phyloP scores from a whole-genome alignment of 1,139 yeast genomes.

The Candida labiduridarum region DNA sequence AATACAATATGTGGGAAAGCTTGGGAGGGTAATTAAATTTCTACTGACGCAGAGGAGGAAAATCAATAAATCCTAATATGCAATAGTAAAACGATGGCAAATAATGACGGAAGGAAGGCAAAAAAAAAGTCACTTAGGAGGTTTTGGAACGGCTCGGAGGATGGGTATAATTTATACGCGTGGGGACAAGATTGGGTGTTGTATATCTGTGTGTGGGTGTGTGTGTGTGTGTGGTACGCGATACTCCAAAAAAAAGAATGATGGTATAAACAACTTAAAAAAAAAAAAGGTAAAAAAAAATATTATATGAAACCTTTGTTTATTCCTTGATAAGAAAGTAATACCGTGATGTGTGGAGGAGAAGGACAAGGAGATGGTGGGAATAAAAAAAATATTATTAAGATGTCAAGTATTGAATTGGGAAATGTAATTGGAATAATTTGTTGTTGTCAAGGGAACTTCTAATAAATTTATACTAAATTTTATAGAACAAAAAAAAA shows the following conservation, averaged over 20 bases:
- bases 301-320: neutral
- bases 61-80: neutral
- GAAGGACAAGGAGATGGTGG: neutral
- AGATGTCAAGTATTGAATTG: constrained; percentile 5
- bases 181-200: neutral
- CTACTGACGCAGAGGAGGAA: neutral
- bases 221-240: neutral
- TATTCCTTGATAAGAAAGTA: constrained; percentile 1
- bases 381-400: neutral
- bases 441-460: constrained; percentile 8
- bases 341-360: neutral
- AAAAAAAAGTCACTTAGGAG: neutral
- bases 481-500: neutral
- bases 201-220: no score
- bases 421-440: constrained; percentile 6
- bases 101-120: neutral
- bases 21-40: neutral
- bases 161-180: neutral
- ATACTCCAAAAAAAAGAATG: neutral
- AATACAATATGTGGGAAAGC: neutral
- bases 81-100: neutral
- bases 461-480: constrained; percentile 4
- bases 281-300: neutral
- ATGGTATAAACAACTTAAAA: neutral
- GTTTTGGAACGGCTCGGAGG: neutral